A percentile compares a stretch with the other conserved stretches of the same genome.
Evolutionary conservation across 768 basidiomycete species (phyloP).

Genomic region (Lentinula aciculospora): DNA sequence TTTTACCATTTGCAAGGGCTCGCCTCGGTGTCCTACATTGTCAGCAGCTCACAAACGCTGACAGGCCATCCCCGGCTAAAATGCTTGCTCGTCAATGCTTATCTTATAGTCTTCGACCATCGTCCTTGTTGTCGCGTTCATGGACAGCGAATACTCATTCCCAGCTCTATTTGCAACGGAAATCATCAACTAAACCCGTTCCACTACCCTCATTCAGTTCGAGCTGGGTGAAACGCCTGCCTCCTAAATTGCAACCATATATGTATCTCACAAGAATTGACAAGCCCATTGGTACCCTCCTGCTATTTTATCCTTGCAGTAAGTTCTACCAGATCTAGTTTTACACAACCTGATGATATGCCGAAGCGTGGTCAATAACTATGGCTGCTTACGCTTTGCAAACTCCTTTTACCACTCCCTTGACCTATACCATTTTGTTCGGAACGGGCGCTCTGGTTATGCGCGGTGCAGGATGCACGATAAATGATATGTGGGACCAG

Average conservation of each 20-base stretch:
- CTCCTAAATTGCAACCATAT: constrained; percentile 65
- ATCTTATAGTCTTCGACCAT: not conserved
- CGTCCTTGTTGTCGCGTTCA: not conserved
- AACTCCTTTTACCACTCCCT: constrained; percentile 58
- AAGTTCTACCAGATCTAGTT: constrained; percentile 22
- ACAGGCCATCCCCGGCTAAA: too few relatives aligned
- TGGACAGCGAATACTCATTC: not conserved
- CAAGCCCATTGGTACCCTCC: constrained; percentile 91
- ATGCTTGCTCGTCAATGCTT: not conserved
- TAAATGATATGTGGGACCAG: constrained; percentile 98
- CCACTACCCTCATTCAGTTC: not conserved
- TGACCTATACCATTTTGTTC: constrained; percentile 78
- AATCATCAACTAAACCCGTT: not conserved
- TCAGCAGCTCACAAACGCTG: too few relatives aligned
- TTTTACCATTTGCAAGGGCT: too few relatives aligned
- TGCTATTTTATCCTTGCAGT: constrained; percentile 96
- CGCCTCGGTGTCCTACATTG: too few relatives aligned
- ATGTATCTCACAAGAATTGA: constrained; percentile 83
- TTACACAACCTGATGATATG: not conserved
- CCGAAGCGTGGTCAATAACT: constrained; percentile 92
- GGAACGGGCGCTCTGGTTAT: constrained; percentile 89
- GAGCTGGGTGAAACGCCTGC: constrained; percentile 65
- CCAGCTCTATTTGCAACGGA: not conserved
- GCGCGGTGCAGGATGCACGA: constrained; percentile 97
- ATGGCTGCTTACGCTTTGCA: constrained; percentile 87